Base-by-base conservation (phyloP, 441 rosid genomes). In the Kokia cookei region DNA sequence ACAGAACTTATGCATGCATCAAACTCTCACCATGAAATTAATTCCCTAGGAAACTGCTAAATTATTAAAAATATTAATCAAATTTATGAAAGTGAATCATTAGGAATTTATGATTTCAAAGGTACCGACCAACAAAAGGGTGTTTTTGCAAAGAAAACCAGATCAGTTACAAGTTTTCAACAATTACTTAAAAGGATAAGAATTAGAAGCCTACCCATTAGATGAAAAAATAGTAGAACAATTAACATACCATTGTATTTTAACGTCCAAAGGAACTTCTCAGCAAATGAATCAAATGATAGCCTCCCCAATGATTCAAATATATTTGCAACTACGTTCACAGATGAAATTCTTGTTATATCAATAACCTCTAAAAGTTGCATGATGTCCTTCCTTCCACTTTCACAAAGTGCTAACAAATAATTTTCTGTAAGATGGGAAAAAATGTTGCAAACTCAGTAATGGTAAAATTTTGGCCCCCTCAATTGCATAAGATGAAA, bases 371-470 rank as follows among this genome's bases (percentile, higher is more conserved):
- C 93, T 80, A 89, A 82, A 54, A 93, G 74, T 78, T 79, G 84
- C 81, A 88, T 81, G 51, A 89, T 71, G 65, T 89, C 82, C 72
- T 77, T 84, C 71, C 85, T 75, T 74, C 83, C 88, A 74, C 84
- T 83, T 79, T 88, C 92, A 65, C 93, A 87, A 51, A 95, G 88
- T 47, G 98, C 98, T 70, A 81, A 76, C 76, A 95, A 79, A 81
- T 90, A 92, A 77, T 87, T 82, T 84, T 80, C 98, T 95, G 93
- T 84, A 80, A 35, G 37, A 73, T 3, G 43, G 22, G 40, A 27
- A 35, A 50, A 59, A 35, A 50, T 60, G 29, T 14, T 48, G 68
- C 35, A 19, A 50, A 69, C 32, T 63, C 51, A 63, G n/a, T 37
- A 63, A 51, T 4, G 24, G 69, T 32, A 63, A 32, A 29, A 8